Evolutionary conservation across 1,284 basidiomycete species (phyloP).

Genomic region (Ceratobasidium sp.): DNA sequence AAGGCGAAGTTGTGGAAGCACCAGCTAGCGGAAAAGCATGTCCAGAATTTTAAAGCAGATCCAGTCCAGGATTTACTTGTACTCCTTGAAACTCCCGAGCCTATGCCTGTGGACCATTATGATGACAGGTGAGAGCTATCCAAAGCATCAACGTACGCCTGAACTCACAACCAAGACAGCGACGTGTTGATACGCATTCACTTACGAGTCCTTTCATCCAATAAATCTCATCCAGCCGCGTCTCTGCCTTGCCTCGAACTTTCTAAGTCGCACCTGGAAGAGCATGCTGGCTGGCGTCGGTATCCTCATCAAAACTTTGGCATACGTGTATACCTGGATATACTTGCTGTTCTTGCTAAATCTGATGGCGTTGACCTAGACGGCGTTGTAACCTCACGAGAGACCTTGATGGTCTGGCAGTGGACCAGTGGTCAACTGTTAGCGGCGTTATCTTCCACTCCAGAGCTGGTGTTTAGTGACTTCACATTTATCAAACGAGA

Average conservation of each 20-base stretch:
- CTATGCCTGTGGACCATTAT: not conserved
- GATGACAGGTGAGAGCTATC: not conserved
- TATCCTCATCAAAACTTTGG: not conserved
- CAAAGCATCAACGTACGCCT: not conserved
- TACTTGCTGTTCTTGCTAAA: constrained; percentile 19
- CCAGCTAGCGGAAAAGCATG: not conserved
- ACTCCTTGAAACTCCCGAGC: constrained; percentile 4
- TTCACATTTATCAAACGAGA: constrained; percentile 22
- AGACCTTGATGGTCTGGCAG: constrained; percentile 15
- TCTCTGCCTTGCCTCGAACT: constrained; percentile 3
- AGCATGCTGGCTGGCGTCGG: not conserved
- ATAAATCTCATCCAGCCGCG: constrained; percentile 13
- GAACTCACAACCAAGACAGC: not conserved
- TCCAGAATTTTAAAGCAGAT: constrained; percentile 18
- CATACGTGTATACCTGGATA: constrained; percentile 24
- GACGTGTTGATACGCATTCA: constrained; percentile 3
- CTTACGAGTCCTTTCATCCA: constrained; percentile 14
- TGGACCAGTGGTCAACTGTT: constrained; percentile 37
- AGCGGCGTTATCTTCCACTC: not conserved
- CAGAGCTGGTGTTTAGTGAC: constrained; percentile 11
- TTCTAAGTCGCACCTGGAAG: not conserved
- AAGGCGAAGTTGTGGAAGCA: constrained; percentile 40
- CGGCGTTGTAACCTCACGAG: not conserved
- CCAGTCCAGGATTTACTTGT: constrained; percentile 30
- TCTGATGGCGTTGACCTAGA: not conserved